Evolutionary conservation across 805 yeast genomes (phyloP).

Genomic region (Sungouiozyma ichnusensis): DNA sequence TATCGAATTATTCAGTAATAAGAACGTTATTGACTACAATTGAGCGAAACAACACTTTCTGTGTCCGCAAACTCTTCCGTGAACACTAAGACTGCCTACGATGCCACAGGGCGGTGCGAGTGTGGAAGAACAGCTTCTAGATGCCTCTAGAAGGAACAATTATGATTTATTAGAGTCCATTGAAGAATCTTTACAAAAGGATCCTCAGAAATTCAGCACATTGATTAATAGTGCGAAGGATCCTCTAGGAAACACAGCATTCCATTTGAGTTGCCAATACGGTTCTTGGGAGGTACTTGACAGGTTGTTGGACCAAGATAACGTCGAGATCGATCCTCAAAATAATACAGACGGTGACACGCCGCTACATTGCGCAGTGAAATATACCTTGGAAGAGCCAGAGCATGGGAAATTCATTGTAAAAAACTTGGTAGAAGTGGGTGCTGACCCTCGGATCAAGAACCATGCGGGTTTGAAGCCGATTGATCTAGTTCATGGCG

Average conservation of each 20-base stretch:
- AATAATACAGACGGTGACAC: conserved; percentile 70
- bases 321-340: conserved; percentile 78
- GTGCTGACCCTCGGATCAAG: conserved; percentile 63
- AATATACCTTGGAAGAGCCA: conserved; percentile 66
- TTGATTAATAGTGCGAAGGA: conserved; percentile 63
- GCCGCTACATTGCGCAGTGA: conserved; percentile 80
- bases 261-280: conserved; percentile 70
- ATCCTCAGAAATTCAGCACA: conserved; percentile 28
- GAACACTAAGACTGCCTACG: no score
- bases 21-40: no score
- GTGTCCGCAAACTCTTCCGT: no score
- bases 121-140: conserved; percentile 67
- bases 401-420: conserved; percentile 73
- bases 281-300: conserved; percentile 88
- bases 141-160: conserved; percentile 82
- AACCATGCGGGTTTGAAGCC: conserved; percentile 66
- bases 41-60: no score
- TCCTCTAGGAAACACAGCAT: conserved; percentile 68
- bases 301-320: conserved; percentile 70
- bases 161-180: conserved; percentile 58
- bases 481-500: conserved; percentile 50
- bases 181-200: conserved; percentile 33
- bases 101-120: conserved; percentile 56
- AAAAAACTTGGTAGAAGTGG: conserved; percentile 81
- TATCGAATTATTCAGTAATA: no score